Base-by-base conservation (phyloP, 2,329 filamentous ascomycete species). In the Stagonosporopsis chrysanthemi region DNA sequence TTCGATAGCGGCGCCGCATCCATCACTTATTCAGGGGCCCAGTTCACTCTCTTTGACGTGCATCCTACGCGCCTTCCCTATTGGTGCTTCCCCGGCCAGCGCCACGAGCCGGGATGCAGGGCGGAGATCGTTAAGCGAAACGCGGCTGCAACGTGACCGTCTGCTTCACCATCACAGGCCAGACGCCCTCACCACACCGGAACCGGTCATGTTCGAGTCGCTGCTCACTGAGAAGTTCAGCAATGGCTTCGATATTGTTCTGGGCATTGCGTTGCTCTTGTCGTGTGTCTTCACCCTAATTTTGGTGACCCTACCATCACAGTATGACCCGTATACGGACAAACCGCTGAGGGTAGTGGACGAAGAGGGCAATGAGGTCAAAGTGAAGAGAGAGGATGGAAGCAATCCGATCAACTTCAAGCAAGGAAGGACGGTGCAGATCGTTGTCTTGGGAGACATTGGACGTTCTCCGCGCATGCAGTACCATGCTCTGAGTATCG, bases 381-480 rank as follows among this genome's bases (percentile, higher is more conserved):
- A 68, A 35, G 50, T 57, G 48, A 65, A 60, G 33, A 60, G 52
- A 29, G 65, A 43, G 47, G 64, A 72, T 52, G 68, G 63, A 14
- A 68, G 64, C 40, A 58, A 67, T 14, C 60, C 63, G 3, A n/a
- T 56, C 19, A 41, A 51, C 26, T 70, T 60, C 49, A 75, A 72
- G 46, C 65, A 69, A 35, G 78, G 82, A 56, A 77, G 80, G 33
- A 84, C 82, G 0, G 84, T 94, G 40, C 92, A 97, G 76, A 86
- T 99, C 49, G 83, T 99, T 15, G 95, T 99, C 17, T 84, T 99
- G 26, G 95, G 95, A 41, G 95, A 99, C 72, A 93, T 99, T 74
- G 95, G 95, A 36, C 87, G 93, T 42, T 98, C 94, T 74, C 95
- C 95, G 46, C 91, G 95, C 54, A 99, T 99, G 94, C 93, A 98